Percentiles rank a stretch among this genome's conserved stretches.
Conservation (phyloP, 2,329 filamentous ascomycete genomes). For the Colletotrichum tropicicola region DNA sequence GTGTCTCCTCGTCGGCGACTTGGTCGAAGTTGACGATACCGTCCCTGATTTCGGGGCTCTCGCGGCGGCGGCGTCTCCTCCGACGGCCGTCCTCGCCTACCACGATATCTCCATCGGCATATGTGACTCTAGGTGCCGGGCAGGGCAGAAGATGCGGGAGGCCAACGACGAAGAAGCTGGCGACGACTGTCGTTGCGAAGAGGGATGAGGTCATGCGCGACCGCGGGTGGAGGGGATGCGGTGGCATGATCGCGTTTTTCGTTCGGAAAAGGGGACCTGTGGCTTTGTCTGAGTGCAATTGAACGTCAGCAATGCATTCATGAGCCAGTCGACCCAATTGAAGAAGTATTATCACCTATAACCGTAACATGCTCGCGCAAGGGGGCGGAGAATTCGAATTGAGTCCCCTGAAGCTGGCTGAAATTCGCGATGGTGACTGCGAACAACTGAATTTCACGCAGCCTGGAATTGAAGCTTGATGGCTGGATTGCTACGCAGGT, state of each 20-base stretch:
- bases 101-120: slow-evolving; percentile 72
- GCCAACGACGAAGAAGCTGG: slow-evolving; percentile 91
- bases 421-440: not conserved
- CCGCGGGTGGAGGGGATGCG: slow-evolving; percentile 85
- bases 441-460: slow-evolving; percentile 17
- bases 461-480: slow-evolving; percentile 13
- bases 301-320: not conserved
- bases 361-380: slow-evolving; percentile 27
- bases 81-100: slow-evolving; percentile 56
- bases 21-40: slow-evolving; percentile 59
- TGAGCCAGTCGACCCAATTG: not conserved
- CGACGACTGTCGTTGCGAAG: slow-evolving; percentile 90
- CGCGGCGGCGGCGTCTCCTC: slow-evolving; percentile 51
- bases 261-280: slow-evolving; percentile 16
- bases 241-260: slow-evolving; percentile 69
- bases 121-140: slow-evolving; percentile 79
- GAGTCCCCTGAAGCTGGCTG: slow-evolving; percentile 2
- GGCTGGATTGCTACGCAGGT: slow-evolving; percentile 5
- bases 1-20: slow-evolving; percentile 45
- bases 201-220: slow-evolving; percentile 93
- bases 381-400: not conserved
- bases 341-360: slow-evolving; percentile 19
- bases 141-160: slow-evolving; percentile 92
- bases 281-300: slow-evolving; percentile 11
- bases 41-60: slow-evolving; percentile 50